Evolutionary conservation across 495 filamentous ascomycete genomes (phyloP), one percentile per base, ranked within the genome.

Genomic region (Daldinia grandis): DNA sequence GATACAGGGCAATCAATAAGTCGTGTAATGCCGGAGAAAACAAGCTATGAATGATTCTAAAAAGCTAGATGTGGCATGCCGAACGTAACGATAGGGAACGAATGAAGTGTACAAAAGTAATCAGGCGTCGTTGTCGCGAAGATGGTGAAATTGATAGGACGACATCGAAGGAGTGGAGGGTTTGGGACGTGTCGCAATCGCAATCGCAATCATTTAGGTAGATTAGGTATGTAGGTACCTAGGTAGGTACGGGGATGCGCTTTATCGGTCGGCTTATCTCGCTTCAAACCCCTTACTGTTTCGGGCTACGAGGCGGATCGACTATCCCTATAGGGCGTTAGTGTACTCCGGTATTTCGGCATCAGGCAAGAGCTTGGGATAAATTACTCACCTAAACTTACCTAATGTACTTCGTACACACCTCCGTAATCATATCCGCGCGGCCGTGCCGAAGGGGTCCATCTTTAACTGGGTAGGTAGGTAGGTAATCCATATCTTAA

Each of bases 251-350:
- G n/a, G 33, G 33, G 33, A 35, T 33, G 33, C 33, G 27, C 24
- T 56, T 65, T 70, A 70, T 70, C 68, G 15, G 33, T n/a, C 44
- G 25, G 33, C 33, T 61, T 65, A 60, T 64, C 61, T 70, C 38
- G 33, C 58, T 37, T 54, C 51, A 49, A 5, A 55, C 17, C 60
- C 68, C 62, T 70, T 44, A 14, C 61, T 40, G 49, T 25, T 64
- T 70, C 61, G 60, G 61, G 49, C 24, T 50, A 61, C 9, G 30
- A 60, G 50, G 24, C 67, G 56, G 44, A 15, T 57, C 37, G 56
- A 61, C 68, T 27, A 70, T 64, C 61, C 61, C 50, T 19, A 57
- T 61, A 60, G 7, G 7, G 28, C 21, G 38, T 57, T 65, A 70
- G 68, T n/a, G 31, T 28, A 27, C 28, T n/a, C 38, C 61, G 67